These are phyloP conservation scores for Diaporthe humulicola DNA, from an alignment of 2,329 filamentous ascomycete species.

Conservation along the genomic window DNA sequence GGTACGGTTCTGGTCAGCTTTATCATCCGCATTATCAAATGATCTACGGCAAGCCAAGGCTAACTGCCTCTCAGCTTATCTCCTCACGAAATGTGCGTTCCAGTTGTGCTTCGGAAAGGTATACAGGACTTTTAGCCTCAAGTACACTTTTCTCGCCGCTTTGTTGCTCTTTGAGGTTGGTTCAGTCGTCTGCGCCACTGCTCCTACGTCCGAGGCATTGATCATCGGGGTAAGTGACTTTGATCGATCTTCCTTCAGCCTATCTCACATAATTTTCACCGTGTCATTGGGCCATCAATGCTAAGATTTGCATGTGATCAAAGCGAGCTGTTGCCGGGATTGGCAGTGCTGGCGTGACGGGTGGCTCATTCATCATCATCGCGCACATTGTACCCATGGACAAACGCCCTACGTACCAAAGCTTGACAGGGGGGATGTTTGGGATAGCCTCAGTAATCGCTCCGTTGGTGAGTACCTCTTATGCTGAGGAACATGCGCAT, in stretches of 20 bases:
- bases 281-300: no score
- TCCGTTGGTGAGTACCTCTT: constrained; percentile 49
- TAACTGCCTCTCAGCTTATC: constrained; percentile 42
- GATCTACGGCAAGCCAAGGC: no score
- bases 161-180: constrained; percentile 53
- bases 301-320: not conserved
- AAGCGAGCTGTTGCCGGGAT: constrained; percentile 46
- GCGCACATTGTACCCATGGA: constrained; percentile 46
- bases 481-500: not conserved
- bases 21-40: not conserved
- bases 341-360: constrained; percentile 57
- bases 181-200: constrained; percentile 52
- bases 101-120: constrained; percentile 39
- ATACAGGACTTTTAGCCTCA: constrained; percentile 2
- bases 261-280: not conserved
- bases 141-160: not conserved
- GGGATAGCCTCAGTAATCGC: constrained; percentile 58
- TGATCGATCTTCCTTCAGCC: not conserved
- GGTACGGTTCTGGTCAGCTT: constrained; percentile 53
- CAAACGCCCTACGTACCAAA: constrained; percentile 47
- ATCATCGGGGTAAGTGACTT: constrained; percentile 42
- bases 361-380: constrained; percentile 55
- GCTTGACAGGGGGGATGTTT: constrained; percentile 57
- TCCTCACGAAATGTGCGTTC: constrained; percentile 41
- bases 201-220: constrained; percentile 45